Conservation (phyloP, 139 green algal species). For the Chlamydomonas incerta region DNA sequence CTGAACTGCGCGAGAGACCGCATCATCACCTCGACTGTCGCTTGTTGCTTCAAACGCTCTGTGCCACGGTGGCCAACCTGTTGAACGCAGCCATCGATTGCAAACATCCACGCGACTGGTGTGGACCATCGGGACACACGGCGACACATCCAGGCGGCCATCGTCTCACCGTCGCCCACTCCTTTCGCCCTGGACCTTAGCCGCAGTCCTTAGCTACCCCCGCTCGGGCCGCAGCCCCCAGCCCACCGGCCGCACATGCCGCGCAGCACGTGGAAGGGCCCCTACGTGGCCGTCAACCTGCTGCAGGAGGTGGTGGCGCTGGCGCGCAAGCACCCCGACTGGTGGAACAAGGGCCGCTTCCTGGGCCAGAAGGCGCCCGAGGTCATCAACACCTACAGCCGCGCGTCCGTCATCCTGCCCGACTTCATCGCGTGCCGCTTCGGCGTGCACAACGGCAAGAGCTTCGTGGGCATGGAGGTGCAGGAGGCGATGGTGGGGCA, state of each 20-base stretch:
- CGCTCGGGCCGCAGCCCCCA: too few species aligned
- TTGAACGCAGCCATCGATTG: too few species aligned
- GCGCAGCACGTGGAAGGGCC: conserved; percentile 68
- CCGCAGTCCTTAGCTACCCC: too few species aligned
- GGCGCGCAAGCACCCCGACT: conserved; percentile 61
- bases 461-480: conserved; percentile 51
- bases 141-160: too few species aligned
- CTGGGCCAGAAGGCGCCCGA: conserved; percentile 65
- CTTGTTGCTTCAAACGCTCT: too few species aligned
- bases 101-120: too few species aligned
- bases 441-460: conserved; percentile 68
- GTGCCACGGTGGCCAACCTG: too few species aligned
- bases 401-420: conserved; percentile 58
- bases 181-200: too few species aligned
- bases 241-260: conserved; percentile 21
- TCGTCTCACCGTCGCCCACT: too few species aligned
- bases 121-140: too few species aligned
- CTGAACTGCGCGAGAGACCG: too few species aligned
- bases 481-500: conserved; percentile 70
- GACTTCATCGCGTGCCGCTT: conserved; percentile 72
- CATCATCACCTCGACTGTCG: too few species aligned
- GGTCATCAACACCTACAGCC: conserved; percentile 63
- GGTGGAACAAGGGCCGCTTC: conserved; percentile 68
- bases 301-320: conserved; percentile 64
- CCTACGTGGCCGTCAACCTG: conserved; percentile 65